phyloP scores from a whole-genome alignment of 2,329 filamentous ascomycete genomes.

The Colletotrichum shisoi region DNA sequence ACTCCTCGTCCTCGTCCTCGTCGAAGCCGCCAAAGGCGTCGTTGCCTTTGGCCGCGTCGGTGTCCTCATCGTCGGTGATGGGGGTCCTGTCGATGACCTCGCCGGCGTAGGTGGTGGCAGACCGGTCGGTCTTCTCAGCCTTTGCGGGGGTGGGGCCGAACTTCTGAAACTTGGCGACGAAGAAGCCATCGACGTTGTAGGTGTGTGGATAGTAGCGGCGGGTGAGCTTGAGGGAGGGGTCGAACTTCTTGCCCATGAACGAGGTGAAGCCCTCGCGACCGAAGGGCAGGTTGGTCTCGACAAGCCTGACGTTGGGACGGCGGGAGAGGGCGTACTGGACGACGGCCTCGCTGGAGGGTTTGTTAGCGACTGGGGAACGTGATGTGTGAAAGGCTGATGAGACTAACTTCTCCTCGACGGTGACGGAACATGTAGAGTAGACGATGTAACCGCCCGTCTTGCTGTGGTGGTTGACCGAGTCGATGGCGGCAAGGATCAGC shows the following conservation, averaged over 20 bases:
- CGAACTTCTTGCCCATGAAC: conserved; percentile 91
- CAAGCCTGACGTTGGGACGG: conserved; percentile 90
- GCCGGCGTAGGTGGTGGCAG: conserved; percentile 47
- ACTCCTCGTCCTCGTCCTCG: conserved; percentile 74
- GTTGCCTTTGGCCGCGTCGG: conserved; percentile 44
- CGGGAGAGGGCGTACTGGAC: conserved; percentile 93
- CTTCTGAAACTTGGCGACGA: conserved; percentile 97
- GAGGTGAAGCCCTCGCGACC: conserved; percentile 91
- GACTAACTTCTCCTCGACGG: conserved; percentile 75
- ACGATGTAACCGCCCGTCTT: conserved; percentile 95
- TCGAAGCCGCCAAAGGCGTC: conserved; percentile 76
- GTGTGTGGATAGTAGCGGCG: conserved; percentile 88
- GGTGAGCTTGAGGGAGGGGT: conserved; percentile 82
- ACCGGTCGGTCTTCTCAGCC: conserved; percentile 42
- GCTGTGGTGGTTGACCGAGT: conserved; percentile 88
- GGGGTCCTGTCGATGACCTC: conserved; percentile 74
- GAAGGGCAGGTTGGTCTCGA: conserved; percentile 88
- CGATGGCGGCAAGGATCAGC: conserved; percentile 88
- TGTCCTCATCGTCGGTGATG: conserved; percentile 60
- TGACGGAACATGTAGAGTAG: conserved; percentile 96
- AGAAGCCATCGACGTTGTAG: conserved; percentile 98
- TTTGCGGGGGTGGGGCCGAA: conserved; percentile 75
- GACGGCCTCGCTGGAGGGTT: conserved; percentile 75
- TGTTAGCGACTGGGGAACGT: conserved; percentile 28
- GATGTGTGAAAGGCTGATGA: no score